These are phyloP conservation scores for Populus simonii DNA, from an alignment of 345 rosid species.

Conservation along the genomic window DNA sequence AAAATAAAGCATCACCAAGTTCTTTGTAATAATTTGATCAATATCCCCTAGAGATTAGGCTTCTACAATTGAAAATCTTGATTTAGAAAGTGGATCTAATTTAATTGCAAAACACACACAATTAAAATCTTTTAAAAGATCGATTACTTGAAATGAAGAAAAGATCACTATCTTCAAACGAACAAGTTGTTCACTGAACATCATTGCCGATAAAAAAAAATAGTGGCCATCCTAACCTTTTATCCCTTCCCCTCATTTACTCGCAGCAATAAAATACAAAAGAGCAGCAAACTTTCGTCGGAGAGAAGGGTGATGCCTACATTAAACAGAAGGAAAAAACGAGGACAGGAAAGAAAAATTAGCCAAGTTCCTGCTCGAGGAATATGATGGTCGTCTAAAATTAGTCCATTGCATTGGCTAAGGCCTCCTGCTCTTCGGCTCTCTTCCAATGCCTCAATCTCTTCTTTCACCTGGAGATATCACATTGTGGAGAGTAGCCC, in stretches of 20 bases:
- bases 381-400: conserved; percentile 24
- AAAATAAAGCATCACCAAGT: too few relatives aligned
- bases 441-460: background rate
- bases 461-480: conserved; percentile 48
- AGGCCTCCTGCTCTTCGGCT: background rate
- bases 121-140: too few relatives aligned
- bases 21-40: too few relatives aligned
- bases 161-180: too few relatives aligned
- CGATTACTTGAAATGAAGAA: too few relatives aligned
- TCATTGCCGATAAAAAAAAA: too few relatives aligned
- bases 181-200: too few relatives aligned
- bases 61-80: too few relatives aligned
- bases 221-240: too few relatives aligned
- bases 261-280: background rate
- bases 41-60: background rate
- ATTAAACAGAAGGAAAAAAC: background rate
- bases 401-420: conserved; percentile 9
- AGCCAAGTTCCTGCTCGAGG: conserved; percentile 14
- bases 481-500: conserved; percentile 41
- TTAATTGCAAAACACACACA: too few relatives aligned
- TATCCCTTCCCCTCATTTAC: too few relatives aligned
- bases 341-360: background rate
- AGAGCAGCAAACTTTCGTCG: background rate
- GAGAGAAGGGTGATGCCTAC: background rate
- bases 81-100: too few relatives aligned